Conservation (phyloP, 2,329 filamentous ascomycete species). For the Penicillium sp. region DNA sequence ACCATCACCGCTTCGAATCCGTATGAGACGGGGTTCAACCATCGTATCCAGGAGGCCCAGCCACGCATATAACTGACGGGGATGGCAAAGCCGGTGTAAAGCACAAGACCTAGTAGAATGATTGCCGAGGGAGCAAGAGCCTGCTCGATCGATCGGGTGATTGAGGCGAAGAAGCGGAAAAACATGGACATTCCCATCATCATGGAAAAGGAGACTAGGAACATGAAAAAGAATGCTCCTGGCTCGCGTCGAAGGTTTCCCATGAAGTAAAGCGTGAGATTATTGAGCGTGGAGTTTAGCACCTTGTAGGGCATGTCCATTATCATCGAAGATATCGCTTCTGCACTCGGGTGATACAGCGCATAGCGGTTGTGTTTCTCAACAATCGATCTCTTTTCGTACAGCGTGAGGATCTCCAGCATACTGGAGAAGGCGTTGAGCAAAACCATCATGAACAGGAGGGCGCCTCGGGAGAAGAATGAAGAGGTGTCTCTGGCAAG, state of each 20-base stretch:
- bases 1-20: constrained; percentile 81
- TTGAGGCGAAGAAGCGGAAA: constrained; percentile 10
- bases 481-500: not conserved
- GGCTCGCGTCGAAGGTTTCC: constrained; percentile 75
- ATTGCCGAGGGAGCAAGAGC: constrained; percentile 5
- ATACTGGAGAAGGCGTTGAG: constrained; percentile 10
- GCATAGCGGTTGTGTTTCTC: constrained; percentile 29
- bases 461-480: constrained; percentile 5
- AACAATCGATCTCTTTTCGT: constrained; percentile 24
- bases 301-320: constrained; percentile 30
- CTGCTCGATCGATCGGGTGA: constrained; percentile 7
- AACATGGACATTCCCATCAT: constrained; percentile 15
- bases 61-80: constrained; percentile 64
- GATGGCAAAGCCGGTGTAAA: constrained; percentile 12
- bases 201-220: constrained; percentile 69
- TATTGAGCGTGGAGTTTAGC: constrained; percentile 57
- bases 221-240: constrained; percentile 81
- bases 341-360: constrained; percentile 27
- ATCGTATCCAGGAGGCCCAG: constrained; percentile 82
- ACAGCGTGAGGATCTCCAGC: constrained; percentile 22
- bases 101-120: constrained; percentile 1
- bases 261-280: constrained; percentile 82
- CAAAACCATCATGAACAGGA: constrained; percentile 11
- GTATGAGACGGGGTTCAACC: constrained; percentile 78
- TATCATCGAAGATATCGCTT: constrained; percentile 16